Evolutionary conservation across 2,329 filamentous ascomycete genomes (phyloP).

Genomic region (Pseudodiploospora longispora): DNA sequence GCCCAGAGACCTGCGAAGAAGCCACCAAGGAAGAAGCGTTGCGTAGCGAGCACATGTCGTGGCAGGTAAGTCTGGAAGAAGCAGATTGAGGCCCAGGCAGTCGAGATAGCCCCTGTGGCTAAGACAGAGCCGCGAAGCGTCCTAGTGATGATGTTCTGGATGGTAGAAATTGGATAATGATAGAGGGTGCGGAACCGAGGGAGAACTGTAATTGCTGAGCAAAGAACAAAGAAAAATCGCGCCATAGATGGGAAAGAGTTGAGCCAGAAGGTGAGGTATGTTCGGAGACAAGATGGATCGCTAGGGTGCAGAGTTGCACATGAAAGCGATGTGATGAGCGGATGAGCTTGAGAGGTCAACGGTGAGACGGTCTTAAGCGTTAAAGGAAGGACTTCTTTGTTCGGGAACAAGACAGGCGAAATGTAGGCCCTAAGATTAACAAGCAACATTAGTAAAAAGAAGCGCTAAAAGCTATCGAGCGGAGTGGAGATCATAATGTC

Average conservation of each 20-base stretch:
- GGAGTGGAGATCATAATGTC: not conserved
- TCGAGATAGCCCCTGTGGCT: conserved; percentile 69
- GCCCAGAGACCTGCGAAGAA: conserved; percentile 81
- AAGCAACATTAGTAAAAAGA: conserved; percentile 4
- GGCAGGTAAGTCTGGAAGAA: conserved; percentile 78
- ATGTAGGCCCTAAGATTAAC: conserved; percentile 53
- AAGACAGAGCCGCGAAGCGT: conserved; percentile 72
- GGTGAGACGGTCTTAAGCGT: conserved; percentile 63
- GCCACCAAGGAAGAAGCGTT: conserved; percentile 85
- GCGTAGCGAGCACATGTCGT: conserved; percentile 63
- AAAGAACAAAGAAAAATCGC: conserved; percentile 69
- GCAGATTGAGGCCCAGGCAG: conserved; percentile 83
- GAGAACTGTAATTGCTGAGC: conserved; percentile 58
- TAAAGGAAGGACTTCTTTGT: conserved; percentile 55
- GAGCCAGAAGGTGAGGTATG: conserved; percentile 82
- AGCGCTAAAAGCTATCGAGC: not conserved
- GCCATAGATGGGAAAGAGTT: conserved; percentile 71
- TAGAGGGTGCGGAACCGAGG: conserved; percentile 61
- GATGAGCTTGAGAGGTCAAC: conserved; percentile 77
- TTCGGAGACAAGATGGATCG: conserved; percentile 81
- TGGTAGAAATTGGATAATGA: conserved; percentile 56
- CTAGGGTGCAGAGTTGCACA: conserved; percentile 84
- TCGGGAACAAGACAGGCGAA: conserved; percentile 80
- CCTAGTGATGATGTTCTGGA: conserved; percentile 57
- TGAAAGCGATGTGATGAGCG: conserved; percentile 73